Conservation (phyloP, 2,329 filamentous ascomycete species). For the Chrysosporium queenslandicum region DNA sequence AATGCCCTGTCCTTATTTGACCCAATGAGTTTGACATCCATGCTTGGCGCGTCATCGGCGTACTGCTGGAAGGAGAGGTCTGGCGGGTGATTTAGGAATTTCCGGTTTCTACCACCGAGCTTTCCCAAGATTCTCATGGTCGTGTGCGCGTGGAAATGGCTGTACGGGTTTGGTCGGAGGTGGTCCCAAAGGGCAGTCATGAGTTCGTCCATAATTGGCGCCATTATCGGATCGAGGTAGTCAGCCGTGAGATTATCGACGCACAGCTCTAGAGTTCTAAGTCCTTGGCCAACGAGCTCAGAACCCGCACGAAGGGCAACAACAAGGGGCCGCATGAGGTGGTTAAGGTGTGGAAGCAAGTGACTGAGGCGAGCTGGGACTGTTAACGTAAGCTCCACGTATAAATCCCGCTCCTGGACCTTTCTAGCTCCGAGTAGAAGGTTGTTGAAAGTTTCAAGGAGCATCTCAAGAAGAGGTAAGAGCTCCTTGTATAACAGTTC, state of each 20-base stretch:
- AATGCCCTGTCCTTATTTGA: constrained; percentile 84
- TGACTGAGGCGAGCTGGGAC: constrained; percentile 92
- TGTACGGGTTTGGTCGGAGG: constrained; percentile 84
- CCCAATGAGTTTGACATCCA: constrained; percentile 80
- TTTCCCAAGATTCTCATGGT: constrained; percentile 97
- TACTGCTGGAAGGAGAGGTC: constrained; percentile 74
- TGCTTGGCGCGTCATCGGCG: constrained; percentile 76
- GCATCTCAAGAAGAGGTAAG: constrained; percentile 88
- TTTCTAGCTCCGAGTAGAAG: constrained; percentile 82
- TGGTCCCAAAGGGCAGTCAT: constrained; percentile 98
- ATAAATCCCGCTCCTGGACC: constrained; percentile 82
- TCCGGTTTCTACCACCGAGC: constrained; percentile 85
- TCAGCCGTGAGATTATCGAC: constrained; percentile 97
- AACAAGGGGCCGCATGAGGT: constrained; percentile 94
- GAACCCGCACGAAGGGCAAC: constrained; percentile 84
- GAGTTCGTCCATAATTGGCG: constrained; percentile 93
- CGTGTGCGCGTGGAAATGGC: constrained; percentile 93
- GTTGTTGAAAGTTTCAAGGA: constrained; percentile 93
- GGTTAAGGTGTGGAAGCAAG: constrained; percentile 85
- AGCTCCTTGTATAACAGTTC: constrained; percentile 99
- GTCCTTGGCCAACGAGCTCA: constrained; percentile 86
- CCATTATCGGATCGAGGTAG: constrained; percentile 97
- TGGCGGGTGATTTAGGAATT: constrained; percentile 84
- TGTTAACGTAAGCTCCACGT: constrained; percentile 92
- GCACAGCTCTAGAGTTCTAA: constrained; percentile 88